Evolutionary conservation across 345 rosid species (phyloP), one percentile per base, ranked within the genome.

Genomic region (Camelina hispida): DNA sequence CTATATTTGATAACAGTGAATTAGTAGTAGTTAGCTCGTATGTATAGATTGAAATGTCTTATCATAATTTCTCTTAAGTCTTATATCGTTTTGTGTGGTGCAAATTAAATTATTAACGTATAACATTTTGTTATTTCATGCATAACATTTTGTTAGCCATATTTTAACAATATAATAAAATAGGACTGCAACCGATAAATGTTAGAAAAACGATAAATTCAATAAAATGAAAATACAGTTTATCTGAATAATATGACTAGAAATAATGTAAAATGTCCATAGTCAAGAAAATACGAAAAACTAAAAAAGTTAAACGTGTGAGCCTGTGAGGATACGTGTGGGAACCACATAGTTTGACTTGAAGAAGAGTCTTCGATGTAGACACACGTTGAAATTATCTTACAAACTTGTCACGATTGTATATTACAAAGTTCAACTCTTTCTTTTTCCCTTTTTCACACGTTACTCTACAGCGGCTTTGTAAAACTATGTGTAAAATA

Each of bases 261-360:
- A 42, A 60, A 25, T 17, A 28, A 60, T 69, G 70, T 76, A 62
- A 32, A 62, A 76, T 69, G 23, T 61, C 16, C 23, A 9, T 34
- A 34, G 54, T 62, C 79, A 56, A 32, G 37, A 47, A 53, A 69
- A 30, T 30, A 20, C 62, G 62, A 52, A 52, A 54, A 18, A 11
- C 5, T 28, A 28, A 4, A 13, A 46, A 69, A 38, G 71, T 12
- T 13, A 6, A 70, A 63, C 53, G 53, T 48, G 53, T 48, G 50
- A n/a, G 70, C 70, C 65, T 69, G 75, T 68, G 59, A 37, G 64
- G 38, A 40, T 67, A 58, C 60, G 34, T 48, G 78, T 66, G 30
- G 34, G 60, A 25, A 46, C 67, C 42, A 62, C 35, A 75, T 67
- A 28, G n/a, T 42, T 70, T 63, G 76, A 70, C 71, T 64, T 25